Conservation (phyloP, 306 rosid genomes). For the Trichosanthes truncata region DNA sequence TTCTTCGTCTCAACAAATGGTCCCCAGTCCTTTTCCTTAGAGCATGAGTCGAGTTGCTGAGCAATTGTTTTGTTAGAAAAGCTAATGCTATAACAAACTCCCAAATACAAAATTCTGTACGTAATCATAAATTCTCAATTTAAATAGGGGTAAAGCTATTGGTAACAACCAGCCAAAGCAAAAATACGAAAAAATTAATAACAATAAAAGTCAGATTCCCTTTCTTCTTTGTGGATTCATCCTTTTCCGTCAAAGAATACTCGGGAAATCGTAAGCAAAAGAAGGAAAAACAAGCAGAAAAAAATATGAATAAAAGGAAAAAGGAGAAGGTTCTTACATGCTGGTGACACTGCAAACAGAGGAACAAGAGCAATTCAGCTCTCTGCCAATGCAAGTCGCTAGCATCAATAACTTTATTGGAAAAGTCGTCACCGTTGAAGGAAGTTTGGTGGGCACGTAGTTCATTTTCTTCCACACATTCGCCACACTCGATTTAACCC, state of each 20-base stretch:
- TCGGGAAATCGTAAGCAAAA: background rate
- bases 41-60: background rate
- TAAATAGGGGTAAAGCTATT: background rate
- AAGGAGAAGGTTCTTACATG: background rate
- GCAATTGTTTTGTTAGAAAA: background rate
- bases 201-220: background rate
- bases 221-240: background rate
- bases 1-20: background rate
- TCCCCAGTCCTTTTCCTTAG: background rate
- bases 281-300: background rate
- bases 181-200: too few relatives aligned
- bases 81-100: background rate
- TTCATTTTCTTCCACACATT: background rate
- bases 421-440: background rate
- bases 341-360: background rate
- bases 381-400: background rate
- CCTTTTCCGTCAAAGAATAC: background rate
- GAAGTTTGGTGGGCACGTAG: background rate
- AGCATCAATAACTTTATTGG: background rate
- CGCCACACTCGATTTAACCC: background rate
- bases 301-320: background rate
- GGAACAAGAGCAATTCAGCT: background rate
- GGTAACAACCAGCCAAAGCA: background rate
- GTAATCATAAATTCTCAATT: background rate
- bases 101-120: background rate